These are phyloP conservation scores for Andrographis paniculata DNA, from an alignment of 305 asterid genomes.

Conservation along the genomic window DNA sequence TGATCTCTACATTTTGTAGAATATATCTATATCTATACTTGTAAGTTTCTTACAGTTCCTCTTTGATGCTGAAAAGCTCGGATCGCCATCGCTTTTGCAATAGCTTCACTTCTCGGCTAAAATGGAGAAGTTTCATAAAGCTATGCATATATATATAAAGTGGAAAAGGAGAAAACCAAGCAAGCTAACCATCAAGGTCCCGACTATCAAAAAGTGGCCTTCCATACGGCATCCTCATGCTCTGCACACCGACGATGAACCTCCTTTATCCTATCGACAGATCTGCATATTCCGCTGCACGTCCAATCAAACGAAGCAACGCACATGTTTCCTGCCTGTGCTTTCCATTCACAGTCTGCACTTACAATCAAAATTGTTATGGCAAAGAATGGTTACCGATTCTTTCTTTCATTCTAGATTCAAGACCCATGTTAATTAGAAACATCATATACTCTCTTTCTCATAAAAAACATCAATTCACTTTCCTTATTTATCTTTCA, in stretches of 20 bases:
- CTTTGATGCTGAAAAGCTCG: no score
- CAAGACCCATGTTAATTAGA: background rate
- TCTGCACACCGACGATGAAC: slow-evolving; percentile 86
- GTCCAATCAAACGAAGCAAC: slow-evolving; percentile 91
- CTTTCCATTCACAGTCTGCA: slow-evolving; percentile 91
- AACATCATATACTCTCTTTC: no score
- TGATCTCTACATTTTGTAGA: no score
- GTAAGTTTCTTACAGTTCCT: no score
- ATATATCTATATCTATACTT: no score
- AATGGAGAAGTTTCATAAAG: slow-evolving; percentile 44
- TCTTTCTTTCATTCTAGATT: no score
- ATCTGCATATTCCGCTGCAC: slow-evolving; percentile 86
- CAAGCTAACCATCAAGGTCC: background rate
- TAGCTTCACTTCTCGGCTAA: slow-evolving; percentile 55
- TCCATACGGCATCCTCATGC: slow-evolving; percentile 64
- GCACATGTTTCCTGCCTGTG: slow-evolving; percentile 75
- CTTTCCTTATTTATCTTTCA: no score
- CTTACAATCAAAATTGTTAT: no score
- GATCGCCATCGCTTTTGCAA: slow-evolving; percentile 27
- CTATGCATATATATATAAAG: slow-evolving; percentile 13
- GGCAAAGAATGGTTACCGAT: no score
- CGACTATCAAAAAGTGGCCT: slow-evolving; percentile 44
- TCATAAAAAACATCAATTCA: no score
- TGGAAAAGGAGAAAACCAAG: background rate
- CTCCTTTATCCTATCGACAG: slow-evolving; percentile 71